Conservation (phyloP, 805 yeast species). For the Metschnikowia arizonensis region DNA sequence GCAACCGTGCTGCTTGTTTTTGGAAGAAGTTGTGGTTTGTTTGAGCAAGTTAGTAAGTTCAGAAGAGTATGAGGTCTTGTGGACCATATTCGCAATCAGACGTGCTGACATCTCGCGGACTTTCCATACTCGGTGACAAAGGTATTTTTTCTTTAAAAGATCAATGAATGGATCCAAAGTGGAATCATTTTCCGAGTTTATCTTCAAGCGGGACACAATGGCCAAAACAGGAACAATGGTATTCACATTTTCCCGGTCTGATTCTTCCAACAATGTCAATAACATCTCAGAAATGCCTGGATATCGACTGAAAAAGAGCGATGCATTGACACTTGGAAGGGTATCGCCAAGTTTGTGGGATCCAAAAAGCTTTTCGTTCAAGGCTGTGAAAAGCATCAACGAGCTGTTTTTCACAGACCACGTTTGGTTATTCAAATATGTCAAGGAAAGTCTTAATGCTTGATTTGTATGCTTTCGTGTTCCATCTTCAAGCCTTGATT, state of each 20-base stretch:
- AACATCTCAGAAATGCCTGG: constrained; percentile 50
- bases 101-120: constrained; percentile 84
- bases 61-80: constrained; percentile 7
- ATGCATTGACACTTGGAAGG: constrained; percentile 45
- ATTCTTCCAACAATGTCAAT: constrained; percentile 34
- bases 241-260: constrained; percentile 27
- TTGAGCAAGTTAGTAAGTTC: constrained; percentile 25
- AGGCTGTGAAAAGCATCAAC: constrained; percentile 83
- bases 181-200: constrained; percentile 47
- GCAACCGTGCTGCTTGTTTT: constrained; percentile 12
- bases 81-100: constrained; percentile 51
- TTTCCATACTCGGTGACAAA: constrained; percentile 66
- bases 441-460: constrained; percentile 58
- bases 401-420: constrained; percentile 94
- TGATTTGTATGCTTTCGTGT: constrained; percentile 28
- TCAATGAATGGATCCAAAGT: constrained; percentile 50
- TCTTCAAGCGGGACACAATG: constrained; percentile 63
- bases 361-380: constrained; percentile 79
- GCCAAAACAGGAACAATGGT: constrained; percentile 76
- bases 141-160: constrained; percentile 27
- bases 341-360: constrained; percentile 38
- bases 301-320: constrained; percentile 67
- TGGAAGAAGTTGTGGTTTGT: background rate
- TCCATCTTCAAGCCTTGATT: constrained; percentile 57
- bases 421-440: constrained; percentile 56